phyloP scores from a whole-genome alignment of 257 asterid species.

The Solanum lignicaule region DNA sequence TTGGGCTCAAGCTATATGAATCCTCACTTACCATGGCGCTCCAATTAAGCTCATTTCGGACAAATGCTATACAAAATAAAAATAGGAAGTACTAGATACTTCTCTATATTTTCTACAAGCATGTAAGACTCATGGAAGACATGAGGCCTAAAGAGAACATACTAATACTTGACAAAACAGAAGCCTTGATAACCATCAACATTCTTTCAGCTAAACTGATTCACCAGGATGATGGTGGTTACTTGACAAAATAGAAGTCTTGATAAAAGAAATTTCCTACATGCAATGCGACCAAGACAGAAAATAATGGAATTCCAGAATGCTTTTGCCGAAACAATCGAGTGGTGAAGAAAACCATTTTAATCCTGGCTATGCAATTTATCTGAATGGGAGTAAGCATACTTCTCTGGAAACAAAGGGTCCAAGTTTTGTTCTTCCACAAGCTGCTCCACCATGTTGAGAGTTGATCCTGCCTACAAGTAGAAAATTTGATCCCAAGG shows the following conservation, averaged over 20 bases:
- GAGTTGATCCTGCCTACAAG: slow-evolving; percentile 46
- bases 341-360: background rate
- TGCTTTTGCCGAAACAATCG: background rate
- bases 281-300: background rate
- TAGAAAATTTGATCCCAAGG: background rate
- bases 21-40: background rate
- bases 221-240: background rate
- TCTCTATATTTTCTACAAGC: background rate
- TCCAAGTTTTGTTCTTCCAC: slow-evolving; percentile 69
- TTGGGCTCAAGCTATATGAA: background rate
- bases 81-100: background rate
- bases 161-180: background rate
- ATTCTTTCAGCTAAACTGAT: background rate
- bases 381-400: background rate
- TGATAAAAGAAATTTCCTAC: background rate
- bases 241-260: background rate
- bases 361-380: background rate
- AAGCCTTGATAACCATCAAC: background rate
- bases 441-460: slow-evolving; percentile 65
- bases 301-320: background rate
- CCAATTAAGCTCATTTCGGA: background rate
- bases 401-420: slow-evolving; percentile 43
- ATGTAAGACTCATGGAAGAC: background rate
- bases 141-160: background rate
- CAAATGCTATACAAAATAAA: background rate